These are phyloP conservation scores for Ceratocystis papillata DNA, from an alignment of 2,329 filamentous ascomycete genomes.

Conservation along the genomic window DNA sequence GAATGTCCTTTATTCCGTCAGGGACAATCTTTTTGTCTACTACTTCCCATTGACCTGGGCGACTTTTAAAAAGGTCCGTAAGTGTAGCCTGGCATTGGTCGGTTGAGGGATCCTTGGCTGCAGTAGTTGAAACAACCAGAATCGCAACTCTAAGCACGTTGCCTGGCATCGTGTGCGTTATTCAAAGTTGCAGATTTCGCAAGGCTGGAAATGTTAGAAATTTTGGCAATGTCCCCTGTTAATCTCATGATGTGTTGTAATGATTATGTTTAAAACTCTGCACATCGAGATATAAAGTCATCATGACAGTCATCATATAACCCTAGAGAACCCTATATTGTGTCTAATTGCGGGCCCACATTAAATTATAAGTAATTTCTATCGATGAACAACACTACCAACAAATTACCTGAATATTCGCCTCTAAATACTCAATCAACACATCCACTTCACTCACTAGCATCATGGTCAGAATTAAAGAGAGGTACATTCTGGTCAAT, in stretches of 20 bases:
- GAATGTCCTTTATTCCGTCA: slow-evolving; percentile 65
- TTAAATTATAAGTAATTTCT: slow-evolving; percentile 17
- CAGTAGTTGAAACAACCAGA: slow-evolving; percentile 84
- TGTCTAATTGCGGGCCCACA: no score
- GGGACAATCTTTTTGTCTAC: slow-evolving; percentile 62
- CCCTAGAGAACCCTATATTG: not conserved
- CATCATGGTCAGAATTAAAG: slow-evolving; percentile 83
- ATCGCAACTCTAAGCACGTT: slow-evolving; percentile 58
- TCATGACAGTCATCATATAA: not conserved
- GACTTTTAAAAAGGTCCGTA: slow-evolving; percentile 52
- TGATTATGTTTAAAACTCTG: not conserved
- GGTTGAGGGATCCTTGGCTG: slow-evolving; percentile 63
- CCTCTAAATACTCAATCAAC: not conserved
- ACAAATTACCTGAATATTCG: no score
- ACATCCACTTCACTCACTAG: not conserved
- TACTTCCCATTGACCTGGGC: slow-evolving; percentile 49
- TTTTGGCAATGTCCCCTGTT: not conserved
- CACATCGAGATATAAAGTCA: not conserved
- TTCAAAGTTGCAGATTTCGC: no score
- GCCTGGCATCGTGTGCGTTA: slow-evolving; percentile 30
- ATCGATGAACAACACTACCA: not conserved
- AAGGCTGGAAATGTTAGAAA: not conserved
- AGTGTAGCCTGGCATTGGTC: slow-evolving; percentile 63
- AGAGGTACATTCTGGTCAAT: slow-evolving; percentile 89
- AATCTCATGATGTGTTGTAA: not conserved